Percentiles rank a stretch among this genome's conserved stretches.
These are phyloP conservation scores for Erysimum pusillum DNA, from an alignment of 441 rosid species.

Conservation along the genomic window DNA sequence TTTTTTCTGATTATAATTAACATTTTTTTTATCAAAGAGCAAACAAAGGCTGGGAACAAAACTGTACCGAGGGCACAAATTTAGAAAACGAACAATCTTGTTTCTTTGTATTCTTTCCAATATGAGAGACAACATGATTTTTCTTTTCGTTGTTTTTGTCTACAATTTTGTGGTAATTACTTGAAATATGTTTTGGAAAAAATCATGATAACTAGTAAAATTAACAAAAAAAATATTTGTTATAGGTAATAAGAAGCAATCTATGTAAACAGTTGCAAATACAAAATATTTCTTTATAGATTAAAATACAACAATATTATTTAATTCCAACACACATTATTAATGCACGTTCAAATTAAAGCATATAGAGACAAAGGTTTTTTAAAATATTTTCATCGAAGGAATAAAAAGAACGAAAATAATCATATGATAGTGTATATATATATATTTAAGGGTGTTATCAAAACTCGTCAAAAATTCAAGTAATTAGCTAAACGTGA, in stretches of 20 bases:
- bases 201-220: not conserved
- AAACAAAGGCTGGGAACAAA: constrained; percentile 3
- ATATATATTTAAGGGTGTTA: constrained; percentile 6
- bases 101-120: not conserved
- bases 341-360: constrained; percentile 49
- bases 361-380: constrained; percentile 48
- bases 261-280: constrained; percentile 2
- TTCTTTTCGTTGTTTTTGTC: not conserved
- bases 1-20: not conserved
- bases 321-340: constrained; percentile 32
- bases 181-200: not conserved
- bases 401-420: constrained; percentile 40
- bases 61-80: not conserved
- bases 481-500: constrained; percentile 32
- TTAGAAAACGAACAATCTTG: not conserved
- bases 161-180: not conserved
- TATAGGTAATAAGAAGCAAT: not conserved
- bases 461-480: constrained; percentile 20
- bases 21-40: constrained; percentile 1
- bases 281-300: not conserved
- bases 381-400: constrained; percentile 37
- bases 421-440: constrained; percentile 30
- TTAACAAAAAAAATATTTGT: not conserved
- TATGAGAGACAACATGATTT: not conserved
- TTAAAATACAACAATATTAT: not conserved